phyloP scores from a whole-genome alignment of 805 yeast species.

The Yarrowia sp. region DNA sequence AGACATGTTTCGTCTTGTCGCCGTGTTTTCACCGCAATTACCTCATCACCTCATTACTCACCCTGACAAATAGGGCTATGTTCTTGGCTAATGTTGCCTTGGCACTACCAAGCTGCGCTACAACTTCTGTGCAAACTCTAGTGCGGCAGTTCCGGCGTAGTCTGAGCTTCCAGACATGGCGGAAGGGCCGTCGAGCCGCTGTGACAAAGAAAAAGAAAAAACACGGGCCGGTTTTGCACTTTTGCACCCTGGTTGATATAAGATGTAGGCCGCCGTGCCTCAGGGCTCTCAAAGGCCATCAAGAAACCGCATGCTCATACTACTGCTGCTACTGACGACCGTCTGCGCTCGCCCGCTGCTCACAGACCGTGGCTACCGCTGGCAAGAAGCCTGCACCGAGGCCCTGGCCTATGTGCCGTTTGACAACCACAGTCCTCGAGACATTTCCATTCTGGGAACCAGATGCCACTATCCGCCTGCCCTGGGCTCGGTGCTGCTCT shows the following conservation, averaged over 20 bases:
- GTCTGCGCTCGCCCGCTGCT: constrained; percentile 21
- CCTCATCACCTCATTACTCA: neutral
- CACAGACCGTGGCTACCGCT: constrained; percentile 22
- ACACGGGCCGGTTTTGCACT: neutral
- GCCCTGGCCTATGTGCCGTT: constrained; percentile 27
- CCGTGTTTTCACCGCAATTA: neutral
- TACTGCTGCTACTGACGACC: constrained; percentile 4
- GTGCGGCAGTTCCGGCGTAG: neutral
- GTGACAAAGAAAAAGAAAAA: constrained; percentile 12
- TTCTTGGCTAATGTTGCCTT: constrained; percentile 5
- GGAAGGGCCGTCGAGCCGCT: neutral
- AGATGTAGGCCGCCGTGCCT: neutral
- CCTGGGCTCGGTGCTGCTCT: constrained; percentile 24
- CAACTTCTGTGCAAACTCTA: constrained; percentile 20
- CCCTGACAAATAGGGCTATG: constrained; percentile 2
- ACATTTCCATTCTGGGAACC: neutral
- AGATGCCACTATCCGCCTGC: constrained; percentile 30
- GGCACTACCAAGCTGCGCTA: constrained; percentile 20
- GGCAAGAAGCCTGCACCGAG: constrained; percentile 35
- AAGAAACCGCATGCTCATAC: neutral
- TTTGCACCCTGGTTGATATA: neutral
- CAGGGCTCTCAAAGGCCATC: neutral
- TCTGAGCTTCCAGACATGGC: constrained; percentile 27
- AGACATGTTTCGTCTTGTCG: too few species aligned
- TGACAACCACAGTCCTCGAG: neutral